A percentile compares a stretch with the other conserved stretches of the same genome.
phyloP scores from a whole-genome alignment of 768 basidiomycete genomes.

The Lepiota brunneoincarnata region DNA sequence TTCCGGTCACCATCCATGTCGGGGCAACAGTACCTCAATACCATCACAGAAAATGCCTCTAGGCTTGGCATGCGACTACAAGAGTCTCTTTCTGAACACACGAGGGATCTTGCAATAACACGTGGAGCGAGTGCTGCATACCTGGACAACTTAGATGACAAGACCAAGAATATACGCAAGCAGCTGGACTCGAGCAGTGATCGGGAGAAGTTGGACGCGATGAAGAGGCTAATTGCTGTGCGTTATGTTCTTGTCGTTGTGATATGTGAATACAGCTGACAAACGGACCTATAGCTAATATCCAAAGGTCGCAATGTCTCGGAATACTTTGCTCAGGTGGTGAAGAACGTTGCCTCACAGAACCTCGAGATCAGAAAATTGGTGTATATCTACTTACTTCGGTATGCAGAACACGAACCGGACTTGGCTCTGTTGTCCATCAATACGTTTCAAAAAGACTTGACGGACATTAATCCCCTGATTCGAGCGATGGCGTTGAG shows the following conservation, averaged over 20 bases:
- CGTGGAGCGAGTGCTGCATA: conserved; percentile 55
- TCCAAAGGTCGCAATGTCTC: conserved; percentile 91
- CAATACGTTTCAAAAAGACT: conserved; percentile 97
- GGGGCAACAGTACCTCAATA: conserved; percentile 41
- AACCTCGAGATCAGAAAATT: conserved; percentile 95
- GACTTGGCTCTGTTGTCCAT: conserved; percentile 94
- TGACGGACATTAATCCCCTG: conserved; percentile 87
- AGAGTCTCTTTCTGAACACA: conserved; percentile 79
- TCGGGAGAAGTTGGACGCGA: conserved; percentile 88
- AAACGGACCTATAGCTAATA: conserved; percentile 60
- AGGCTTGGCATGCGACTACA: conserved; percentile 81
- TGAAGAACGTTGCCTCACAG: conserved; percentile 92
- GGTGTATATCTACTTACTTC: conserved; percentile 95
- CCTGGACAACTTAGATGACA: conserved; percentile 74
- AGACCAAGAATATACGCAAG: conserved; percentile 68
- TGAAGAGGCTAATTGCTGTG: conserved; percentile 94
- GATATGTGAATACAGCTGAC: not conserved
- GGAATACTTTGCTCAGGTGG: conserved; percentile 93
- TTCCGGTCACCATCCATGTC: conserved; percentile 28
- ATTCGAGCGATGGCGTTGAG: conserved; percentile 96
- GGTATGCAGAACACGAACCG: conserved; percentile 90
- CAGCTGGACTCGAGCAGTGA: conserved; percentile 90
- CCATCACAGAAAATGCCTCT: conserved; percentile 79
- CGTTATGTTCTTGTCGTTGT: conserved; percentile 27
- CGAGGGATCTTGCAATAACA: conserved; percentile 65